Evolutionary conservation across 2,329 filamentous ascomycete genomes (phyloP), one percentile per base, ranked within the genome.

Genomic region (Triangularia verruculosa): DNA sequence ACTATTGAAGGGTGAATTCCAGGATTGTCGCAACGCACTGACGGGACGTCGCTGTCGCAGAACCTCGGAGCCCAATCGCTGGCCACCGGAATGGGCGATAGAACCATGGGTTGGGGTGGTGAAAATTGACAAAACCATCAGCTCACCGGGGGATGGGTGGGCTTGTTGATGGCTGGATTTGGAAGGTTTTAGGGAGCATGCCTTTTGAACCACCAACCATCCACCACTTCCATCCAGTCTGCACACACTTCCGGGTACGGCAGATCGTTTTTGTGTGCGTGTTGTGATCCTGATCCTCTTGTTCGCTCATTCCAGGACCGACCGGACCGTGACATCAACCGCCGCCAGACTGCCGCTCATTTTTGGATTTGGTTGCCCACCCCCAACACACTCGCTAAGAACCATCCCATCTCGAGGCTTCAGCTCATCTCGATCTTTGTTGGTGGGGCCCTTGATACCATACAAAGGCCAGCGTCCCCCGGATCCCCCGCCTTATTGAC

Each of bases 1-100:
- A 66, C 64, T 66, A 67, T 64, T 66, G 66, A 64, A 62, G 51
- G 54, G 54, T 7, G 34, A 66, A 66, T 65, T 59, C 66, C 64
- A 54, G 65, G 63, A 62, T 66, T 64, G 34, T 32, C 27, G n/a
- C 59, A 39, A 56, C 59, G 61, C 61, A 62, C 57, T 62, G 62
- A 66, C 62, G 62, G 56, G 53, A 20, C 47, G 30, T 56, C 58
- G 57, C 52, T 59, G 47, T 55, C 28, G 60, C 64, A 57, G 24
- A 17, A 58, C 17, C 27, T 57, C 61, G 61, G 59, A 60, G 57
- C 62, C 59, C 57, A 60, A 55, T 61, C 39, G 22, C 28, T 62
- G 53, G 27, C 54, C 53, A 22, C 64, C 60, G 17, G 34, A 59
- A 56, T 43, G 61, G 57, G 60, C 39, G 5, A 43, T 43, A 56